A percentile compares a stretch with the other conserved stretches of the same genome.
phyloP scores from a whole-genome alignment of 2,329 filamentous ascomycete genomes.

The Pseudogymnoascus sp. region DNA sequence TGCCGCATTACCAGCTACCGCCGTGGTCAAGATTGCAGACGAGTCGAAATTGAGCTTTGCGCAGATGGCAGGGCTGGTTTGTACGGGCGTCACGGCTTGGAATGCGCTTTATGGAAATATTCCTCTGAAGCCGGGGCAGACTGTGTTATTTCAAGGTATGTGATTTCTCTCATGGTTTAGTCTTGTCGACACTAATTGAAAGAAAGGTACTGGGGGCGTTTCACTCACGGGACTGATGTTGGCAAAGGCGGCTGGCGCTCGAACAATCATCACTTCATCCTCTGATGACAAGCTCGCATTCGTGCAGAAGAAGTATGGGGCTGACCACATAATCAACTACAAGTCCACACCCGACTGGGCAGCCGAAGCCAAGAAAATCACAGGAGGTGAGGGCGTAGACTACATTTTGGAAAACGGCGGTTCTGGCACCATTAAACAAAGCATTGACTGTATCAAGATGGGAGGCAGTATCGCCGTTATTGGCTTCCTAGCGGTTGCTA shows the following conservation, averaged over 20 bases:
- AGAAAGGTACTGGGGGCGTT: conserved; percentile 40
- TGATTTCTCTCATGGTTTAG: conserved; percentile 10
- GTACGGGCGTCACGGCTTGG: conserved; percentile 42
- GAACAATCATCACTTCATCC: conserved; percentile 43
- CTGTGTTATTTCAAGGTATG: conserved; percentile 31
- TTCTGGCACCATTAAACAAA: conserved; percentile 50
- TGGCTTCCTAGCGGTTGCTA: conserved; percentile 31
- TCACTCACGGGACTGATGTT: conserved; percentile 38
- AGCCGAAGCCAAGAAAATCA: conserved; percentile 44
- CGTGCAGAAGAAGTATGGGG: conserved; percentile 41
- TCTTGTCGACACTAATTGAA: background rate
- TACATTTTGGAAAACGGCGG: conserved; percentile 62
- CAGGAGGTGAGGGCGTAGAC: conserved; percentile 47
- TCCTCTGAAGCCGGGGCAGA: conserved; percentile 35
- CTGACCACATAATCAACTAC: conserved; percentile 55
- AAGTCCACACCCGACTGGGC: conserved; percentile 51
- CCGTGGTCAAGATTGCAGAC: conserved; percentile 34
- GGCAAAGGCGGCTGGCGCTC: conserved; percentile 39
- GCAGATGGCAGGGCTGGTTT: conserved; percentile 40
- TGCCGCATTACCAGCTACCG: conserved; percentile 34
- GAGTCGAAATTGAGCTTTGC: conserved; percentile 41
- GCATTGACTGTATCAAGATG: conserved; percentile 37
- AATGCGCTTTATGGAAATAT: conserved; percentile 39
- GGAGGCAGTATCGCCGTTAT: conserved; percentile 41
- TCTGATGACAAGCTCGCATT: conserved; percentile 40